A percentile compares a stretch with the other conserved stretches of the same genome.
Conservation (phyloP, 805 yeast species). For the Candida ovalis region DNA sequence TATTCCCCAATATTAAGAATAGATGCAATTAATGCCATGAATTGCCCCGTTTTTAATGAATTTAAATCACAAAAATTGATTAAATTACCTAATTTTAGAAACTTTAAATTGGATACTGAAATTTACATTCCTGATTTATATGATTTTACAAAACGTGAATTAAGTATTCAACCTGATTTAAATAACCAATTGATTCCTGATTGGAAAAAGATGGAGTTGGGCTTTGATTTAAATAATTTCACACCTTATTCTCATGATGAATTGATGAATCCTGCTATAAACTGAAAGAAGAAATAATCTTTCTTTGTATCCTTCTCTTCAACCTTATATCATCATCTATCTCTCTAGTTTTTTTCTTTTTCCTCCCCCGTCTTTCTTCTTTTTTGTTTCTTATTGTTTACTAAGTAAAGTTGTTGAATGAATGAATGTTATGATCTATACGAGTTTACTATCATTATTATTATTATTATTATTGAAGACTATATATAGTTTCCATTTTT, state of each 20-base stretch:
- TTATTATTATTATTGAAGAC: not conserved
- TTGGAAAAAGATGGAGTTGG: constrained; percentile 28
- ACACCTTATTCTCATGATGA: constrained; percentile 38
- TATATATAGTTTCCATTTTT: not conserved
- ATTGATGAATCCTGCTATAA: constrained; percentile 25
- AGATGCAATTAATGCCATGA: constrained; percentile 51
- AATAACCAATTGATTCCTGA: constrained; percentile 41
- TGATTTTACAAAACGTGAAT: constrained; percentile 50
- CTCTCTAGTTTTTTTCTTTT: not conserved
- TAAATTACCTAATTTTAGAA: constrained; percentile 33
- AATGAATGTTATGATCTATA: constrained; percentile 1
- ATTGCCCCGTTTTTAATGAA: constrained; percentile 53
- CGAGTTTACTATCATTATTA: not conserved
- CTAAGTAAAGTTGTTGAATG: not conserved
- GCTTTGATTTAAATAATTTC: constrained; percentile 33
- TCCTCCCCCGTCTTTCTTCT: not conserved
- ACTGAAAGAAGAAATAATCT: not conserved
- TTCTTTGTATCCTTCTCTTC: not conserved
- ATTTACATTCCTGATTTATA: constrained; percentile 43
- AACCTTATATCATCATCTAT: not conserved
- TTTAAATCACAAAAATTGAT: constrained; percentile 33
- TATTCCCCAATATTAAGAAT: constrained; percentile 68
- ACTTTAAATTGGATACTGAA: constrained; percentile 37
- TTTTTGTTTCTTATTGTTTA: not conserved
- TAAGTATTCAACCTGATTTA: constrained; percentile 41